Evolutionary conservation across 164 flowering plant species (phyloP).

Genomic region (Echeveria elegans): DNA sequence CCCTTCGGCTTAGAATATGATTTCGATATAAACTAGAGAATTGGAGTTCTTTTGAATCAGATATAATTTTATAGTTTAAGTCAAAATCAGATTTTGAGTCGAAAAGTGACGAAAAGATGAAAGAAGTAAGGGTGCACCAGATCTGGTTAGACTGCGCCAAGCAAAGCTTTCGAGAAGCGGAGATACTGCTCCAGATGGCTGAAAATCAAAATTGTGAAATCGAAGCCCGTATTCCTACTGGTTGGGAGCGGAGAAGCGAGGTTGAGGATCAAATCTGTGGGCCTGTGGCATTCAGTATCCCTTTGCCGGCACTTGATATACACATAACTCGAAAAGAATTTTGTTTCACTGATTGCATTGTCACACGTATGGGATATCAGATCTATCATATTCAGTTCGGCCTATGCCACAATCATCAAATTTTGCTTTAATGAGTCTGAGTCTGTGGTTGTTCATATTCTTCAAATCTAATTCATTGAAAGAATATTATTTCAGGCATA

Average conservation of each 20-base stretch:
- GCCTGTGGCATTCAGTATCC: background rate
- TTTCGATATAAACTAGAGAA: too few relatives aligned
- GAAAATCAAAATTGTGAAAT: background rate
- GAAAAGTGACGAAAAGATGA: too few relatives aligned
- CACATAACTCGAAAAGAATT: background rate
- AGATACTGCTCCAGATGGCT: background rate
- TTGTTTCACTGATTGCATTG: background rate
- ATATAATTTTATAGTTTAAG: too few relatives aligned
- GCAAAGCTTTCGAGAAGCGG: background rate
- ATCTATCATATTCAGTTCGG: background rate
- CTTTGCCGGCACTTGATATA: background rate
- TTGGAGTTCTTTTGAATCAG: too few relatives aligned
- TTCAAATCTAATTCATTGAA: background rate
- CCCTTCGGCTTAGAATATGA: too few relatives aligned
- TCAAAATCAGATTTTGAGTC: too few relatives aligned
- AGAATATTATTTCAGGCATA: background rate
- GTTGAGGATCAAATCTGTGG: background rate
- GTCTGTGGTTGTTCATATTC: background rate
- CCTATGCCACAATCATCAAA: background rate
- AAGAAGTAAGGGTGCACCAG: too few relatives aligned
- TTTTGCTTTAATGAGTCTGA: background rate
- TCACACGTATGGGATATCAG: background rate
- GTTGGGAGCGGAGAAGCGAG: constrained; percentile 3
- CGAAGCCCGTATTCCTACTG: background rate
- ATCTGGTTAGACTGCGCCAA: background rate